Evolutionary conservation across 805 yeast species (phyloP), one percentile per base, ranked within the genome.

Genomic region (Babjeviella inositovora): DNA sequence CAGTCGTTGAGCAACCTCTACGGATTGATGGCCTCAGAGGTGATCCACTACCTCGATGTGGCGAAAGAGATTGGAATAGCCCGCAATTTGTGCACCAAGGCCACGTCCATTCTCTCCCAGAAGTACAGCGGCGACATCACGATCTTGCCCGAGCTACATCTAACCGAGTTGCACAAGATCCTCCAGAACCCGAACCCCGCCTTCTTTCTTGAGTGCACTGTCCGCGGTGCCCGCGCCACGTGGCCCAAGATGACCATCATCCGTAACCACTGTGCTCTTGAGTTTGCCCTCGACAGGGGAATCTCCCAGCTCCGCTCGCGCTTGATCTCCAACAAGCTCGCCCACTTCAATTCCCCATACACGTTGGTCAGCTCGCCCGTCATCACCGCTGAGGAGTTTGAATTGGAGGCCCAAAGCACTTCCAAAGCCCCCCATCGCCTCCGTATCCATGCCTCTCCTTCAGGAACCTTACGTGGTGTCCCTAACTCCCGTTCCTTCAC

Each of bases 41-140:
- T 77, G 4, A 64, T 76, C 25, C 97, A 90, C 44, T 69, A 69
- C 35, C 47, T 87, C 18, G 80, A 75, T 29, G 52, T 90, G 28
- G 46, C 69, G 20, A 63, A 70, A 22, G 94, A 84, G 43, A 41
- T 81, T 25, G 94, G 93, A 9, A 49, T 90, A 9, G 67, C 75
- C 19, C 68, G 72, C 28, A 80, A 77, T 32, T 39, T 76, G 8
- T 64, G 80, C 21, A 70, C 84, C 7, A 82, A 81, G 32, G 32
- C 79, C 21, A 65, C 74, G 20, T 73, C 93, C 1, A 64, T 90
- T 4, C 43, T 90, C 11, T 65, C 85, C 0, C 98, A 90, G 40
- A 71, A 72, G 31, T 90, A 90, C 43, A 72, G 85, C 8, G 99
- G 98, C 1, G 93, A 90, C 43, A 75, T 90, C 18, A 90, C 97